Evolutionary conservation across 495 filamentous ascomycete genomes (phyloP), one percentile per base, ranked within the genome.

Genomic region (Penicillium robsamsonii): DNA sequence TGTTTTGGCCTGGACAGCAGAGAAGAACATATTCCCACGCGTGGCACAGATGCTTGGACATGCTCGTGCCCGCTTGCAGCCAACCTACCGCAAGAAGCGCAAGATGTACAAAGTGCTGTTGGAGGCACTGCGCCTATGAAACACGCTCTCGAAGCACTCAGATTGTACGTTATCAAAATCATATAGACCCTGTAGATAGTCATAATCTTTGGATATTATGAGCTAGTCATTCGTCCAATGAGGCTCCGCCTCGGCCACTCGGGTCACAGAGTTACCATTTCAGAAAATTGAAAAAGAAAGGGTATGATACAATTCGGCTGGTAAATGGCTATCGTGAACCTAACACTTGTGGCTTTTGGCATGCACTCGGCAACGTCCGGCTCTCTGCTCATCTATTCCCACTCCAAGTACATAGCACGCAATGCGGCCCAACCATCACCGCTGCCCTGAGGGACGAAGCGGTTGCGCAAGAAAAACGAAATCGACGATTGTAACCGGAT

Each of bases 41-140:
- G 63, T 97, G 49, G 87, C 91, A n/a, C 82, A 82, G 53, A 67
- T 78, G 9, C 63, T 97, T 46, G 89, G 90, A 12, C 74, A 70
- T 30, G 48, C 79, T 22, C 86, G 83, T 63, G 65, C 77, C 41
- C 67, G 64, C 5, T 25, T 91, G 46, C 82, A 82, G 50, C 77
- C 78, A 0, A 79, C 78, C 51, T 73, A 75, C 62, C 70, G 75
- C 30, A 97, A 96, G 74, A 84, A 86, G 64, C 78, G 91, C 57
- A 96, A 96, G 69, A 76, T 86, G 70, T 97, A 97, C 67, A 98
- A 97, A 70, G 66, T 89, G 25, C 79, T 96, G 11, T 62, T 81
- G 45, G 89, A 92, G 66, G 76, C 84, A 46, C 91, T 96, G 89
- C 74, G 82, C 11, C 22, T 58, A 40, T 64, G 33, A 70, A 70